Evolutionary conservation across 306 rosid genomes (phyloP).

Genomic region (Rosa multiflora): DNA sequence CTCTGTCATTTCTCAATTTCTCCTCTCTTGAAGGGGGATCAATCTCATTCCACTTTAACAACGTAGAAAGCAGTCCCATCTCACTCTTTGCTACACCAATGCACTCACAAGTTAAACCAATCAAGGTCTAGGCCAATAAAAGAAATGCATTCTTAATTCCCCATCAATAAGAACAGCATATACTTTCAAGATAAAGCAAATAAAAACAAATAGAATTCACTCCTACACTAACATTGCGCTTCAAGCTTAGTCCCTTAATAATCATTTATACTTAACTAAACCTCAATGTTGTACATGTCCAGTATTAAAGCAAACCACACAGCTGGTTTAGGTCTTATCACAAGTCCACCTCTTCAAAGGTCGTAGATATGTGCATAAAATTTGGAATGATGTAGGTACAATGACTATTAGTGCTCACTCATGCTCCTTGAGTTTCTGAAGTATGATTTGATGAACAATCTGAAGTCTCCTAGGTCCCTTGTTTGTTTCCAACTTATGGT

Average conservation of each 20-base stretch:
- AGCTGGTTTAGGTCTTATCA: background rate
- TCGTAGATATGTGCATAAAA: background rate
- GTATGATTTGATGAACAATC: background rate
- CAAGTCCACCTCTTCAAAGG: background rate
- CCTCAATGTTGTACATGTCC: background rate
- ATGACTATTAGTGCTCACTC: background rate
- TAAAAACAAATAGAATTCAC: background rate
- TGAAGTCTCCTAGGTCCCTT: background rate
- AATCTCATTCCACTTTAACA: constrained; percentile 60
- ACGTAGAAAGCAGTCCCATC: constrained; percentile 71
- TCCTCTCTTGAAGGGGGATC: constrained; percentile 87
- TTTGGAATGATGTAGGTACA: background rate
- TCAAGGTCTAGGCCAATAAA: background rate
- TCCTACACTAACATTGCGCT: background rate
- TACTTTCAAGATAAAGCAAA: background rate
- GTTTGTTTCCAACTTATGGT: background rate
- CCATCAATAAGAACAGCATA: background rate
- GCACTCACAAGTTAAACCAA: background rate
- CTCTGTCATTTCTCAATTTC: constrained; percentile 69
- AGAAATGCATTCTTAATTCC: background rate
- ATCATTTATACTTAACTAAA: background rate
- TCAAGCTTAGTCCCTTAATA: background rate
- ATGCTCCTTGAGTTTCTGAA: background rate
- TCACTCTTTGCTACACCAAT: constrained; percentile 30
- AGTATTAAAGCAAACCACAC: background rate